A percentile compares a stretch with the other conserved stretches of the same genome.
phyloP scores from a whole-genome alignment of 805 yeast species.

The Wickerhamiella musiphila region DNA sequence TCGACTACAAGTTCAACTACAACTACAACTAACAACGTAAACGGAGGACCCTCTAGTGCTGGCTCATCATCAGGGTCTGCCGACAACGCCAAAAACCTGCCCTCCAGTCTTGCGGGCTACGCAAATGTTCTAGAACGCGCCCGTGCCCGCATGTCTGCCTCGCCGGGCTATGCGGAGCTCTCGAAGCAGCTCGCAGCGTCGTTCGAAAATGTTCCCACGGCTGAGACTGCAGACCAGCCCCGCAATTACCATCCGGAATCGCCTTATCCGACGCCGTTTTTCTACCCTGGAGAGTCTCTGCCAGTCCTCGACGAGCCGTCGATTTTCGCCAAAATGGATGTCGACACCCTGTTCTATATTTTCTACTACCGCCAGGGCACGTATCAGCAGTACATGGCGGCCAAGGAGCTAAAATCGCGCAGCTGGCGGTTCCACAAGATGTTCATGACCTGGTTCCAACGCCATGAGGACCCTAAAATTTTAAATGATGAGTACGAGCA shows the following conservation, averaged over 20 bases:
- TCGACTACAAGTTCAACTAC: not conserved
- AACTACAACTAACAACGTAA: not conserved
- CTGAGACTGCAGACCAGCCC: conserved; percentile 77
- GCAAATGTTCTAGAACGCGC: conserved; percentile 25
- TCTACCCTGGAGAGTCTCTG: conserved; percentile 72
- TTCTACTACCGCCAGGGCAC: conserved; percentile 73
- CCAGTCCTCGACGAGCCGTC: conserved; percentile 35
- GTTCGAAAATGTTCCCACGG: conserved; percentile 78
- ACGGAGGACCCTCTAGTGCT: not conserved
- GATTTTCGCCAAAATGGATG: conserved; percentile 53
- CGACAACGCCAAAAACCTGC: conserved; percentile 13
- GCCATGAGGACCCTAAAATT: conserved; percentile 36
- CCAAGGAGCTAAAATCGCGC: conserved; percentile 58
- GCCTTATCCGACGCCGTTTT: conserved; percentile 79
- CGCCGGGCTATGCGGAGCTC: conserved; percentile 34
- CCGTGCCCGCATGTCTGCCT: conserved; percentile 29
- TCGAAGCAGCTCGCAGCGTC: conserved; percentile 56
- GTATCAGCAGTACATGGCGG: conserved; percentile 58
- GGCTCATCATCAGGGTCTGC: conserved; percentile 1
- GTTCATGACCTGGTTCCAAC: conserved; percentile 65
- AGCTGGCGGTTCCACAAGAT: conserved; percentile 72
- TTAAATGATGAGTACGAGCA: conserved; percentile 28
- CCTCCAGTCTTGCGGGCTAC: conserved; percentile 27
- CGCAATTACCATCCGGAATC: conserved; percentile 55
- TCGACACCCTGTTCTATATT: conserved; percentile 78